phyloP scores from a whole-genome alignment of 176 grass and related monocot genomes.

The Eremochloa ophiuroides region DNA sequence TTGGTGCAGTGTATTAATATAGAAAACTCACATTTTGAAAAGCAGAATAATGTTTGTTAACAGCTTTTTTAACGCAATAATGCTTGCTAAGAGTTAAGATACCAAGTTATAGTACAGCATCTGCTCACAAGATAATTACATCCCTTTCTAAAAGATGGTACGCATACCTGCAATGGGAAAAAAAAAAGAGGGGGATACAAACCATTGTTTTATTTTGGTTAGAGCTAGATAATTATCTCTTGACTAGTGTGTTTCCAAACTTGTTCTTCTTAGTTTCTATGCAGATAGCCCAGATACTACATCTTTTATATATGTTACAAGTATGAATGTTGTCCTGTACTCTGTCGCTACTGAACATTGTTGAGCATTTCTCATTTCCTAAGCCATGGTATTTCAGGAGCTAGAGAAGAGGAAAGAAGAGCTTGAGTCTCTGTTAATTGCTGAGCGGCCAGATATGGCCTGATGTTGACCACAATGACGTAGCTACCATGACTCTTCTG shows the following conservation, averaged over 20 bases:
- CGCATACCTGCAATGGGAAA: not conserved
- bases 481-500: constrained; percentile 4
- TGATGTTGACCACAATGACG: constrained; percentile 11
- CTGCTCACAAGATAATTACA: not conserved
- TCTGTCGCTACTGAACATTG: not conserved
- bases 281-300: too few species aligned
- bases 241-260: not conserved
- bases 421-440: constrained; percentile 67
- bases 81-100: not conserved
- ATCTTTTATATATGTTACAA: too few species aligned
- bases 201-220: not conserved
- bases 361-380: constrained; percentile 5
- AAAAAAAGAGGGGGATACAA: not conserved
- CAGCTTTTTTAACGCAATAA: not conserved
- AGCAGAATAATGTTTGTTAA: not conserved
- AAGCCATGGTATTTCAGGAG: constrained; percentile 54
- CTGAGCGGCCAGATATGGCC: constrained; percentile 32
- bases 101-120: not conserved
- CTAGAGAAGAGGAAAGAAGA: constrained; percentile 77
- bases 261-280: not conserved
- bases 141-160: not conserved
- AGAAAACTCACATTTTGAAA: too few species aligned
- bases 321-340: too few species aligned
- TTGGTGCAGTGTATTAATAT: not conserved
- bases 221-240: not conserved